A percentile compares a stretch with the other conserved stretches of the same genome.
These are phyloP conservation scores for Mrakia hoshinonis DNA, from an alignment of 768 basidiomycete genomes.

Conservation along the genomic window DNA sequence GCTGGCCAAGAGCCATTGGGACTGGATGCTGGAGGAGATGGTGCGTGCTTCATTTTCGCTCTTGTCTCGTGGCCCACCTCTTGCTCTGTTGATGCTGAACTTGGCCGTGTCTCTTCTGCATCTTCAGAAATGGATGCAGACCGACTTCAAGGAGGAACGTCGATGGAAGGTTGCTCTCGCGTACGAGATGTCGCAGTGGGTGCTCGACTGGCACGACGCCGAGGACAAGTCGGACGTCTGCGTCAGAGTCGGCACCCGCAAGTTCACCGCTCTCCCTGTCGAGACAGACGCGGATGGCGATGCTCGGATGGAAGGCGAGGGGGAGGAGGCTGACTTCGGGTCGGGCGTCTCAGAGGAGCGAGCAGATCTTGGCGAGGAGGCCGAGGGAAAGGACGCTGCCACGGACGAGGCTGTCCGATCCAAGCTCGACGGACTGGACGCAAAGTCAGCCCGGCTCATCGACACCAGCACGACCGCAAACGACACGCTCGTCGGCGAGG, in stretches of 20 bases:
- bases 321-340: slow-evolving; percentile 33
- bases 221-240: slow-evolving; percentile 60
- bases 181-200: slow-evolving; percentile 67
- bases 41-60: slow-evolving; percentile 44
- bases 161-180: slow-evolving; percentile 85
- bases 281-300: slow-evolving; percentile 40
- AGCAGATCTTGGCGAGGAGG: slow-evolving; percentile 10
- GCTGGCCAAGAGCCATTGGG: slow-evolving; percentile 73
- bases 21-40: slow-evolving; percentile 94
- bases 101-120: background rate
- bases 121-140: slow-evolving; percentile 85
- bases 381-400: background rate
- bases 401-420: background rate
- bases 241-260: slow-evolving; percentile 32
- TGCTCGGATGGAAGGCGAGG: slow-evolving; percentile 37
- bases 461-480: slow-evolving; percentile 16
- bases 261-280: background rate
- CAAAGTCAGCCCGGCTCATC: background rate
- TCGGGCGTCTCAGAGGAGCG: slow-evolving; percentile 17
- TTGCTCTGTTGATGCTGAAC: background rate
- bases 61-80: background rate
- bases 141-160: slow-evolving; percentile 88
- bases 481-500: slow-evolving; percentile 8
- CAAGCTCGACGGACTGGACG: background rate
- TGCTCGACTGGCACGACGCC: slow-evolving; percentile 79